Percentiles rank a stretch among this genome's conserved stretches.
These are phyloP conservation scores for Candida sphagnicola DNA, from an alignment of 805 yeast species.

Conservation along the genomic window DNA sequence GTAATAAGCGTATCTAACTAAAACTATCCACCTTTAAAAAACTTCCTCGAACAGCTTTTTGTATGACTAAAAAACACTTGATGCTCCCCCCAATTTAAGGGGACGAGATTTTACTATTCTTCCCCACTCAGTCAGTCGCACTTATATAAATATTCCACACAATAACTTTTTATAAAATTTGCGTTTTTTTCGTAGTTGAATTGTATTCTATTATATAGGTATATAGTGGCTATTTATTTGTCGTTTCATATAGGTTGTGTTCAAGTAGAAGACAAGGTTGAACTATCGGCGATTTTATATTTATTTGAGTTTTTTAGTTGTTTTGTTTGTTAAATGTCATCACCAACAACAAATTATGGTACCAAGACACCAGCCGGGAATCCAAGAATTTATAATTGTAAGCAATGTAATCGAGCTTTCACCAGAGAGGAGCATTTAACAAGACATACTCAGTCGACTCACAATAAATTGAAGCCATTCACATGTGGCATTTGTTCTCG, in stretches of 20 bases:
- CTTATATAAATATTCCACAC: constrained; percentile 1
- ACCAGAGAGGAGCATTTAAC: constrained; percentile 45
- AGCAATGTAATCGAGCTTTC: constrained; percentile 40
- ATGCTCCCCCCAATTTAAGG: neutral
- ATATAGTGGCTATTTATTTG: too few relatives aligned
- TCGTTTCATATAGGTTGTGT: too few relatives aligned
- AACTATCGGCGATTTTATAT: too few relatives aligned
- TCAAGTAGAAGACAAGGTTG: too few relatives aligned
- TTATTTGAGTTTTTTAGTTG: neutral
- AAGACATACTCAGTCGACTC: constrained; percentile 40
- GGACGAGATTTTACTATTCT: neutral
- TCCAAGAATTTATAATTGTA: constrained; percentile 38
- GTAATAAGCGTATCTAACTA: too few relatives aligned
- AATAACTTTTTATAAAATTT: too few relatives aligned
- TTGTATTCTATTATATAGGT: too few relatives aligned
- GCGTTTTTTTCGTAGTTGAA: too few relatives aligned
- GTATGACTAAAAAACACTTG: too few relatives aligned
- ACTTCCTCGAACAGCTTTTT: too few relatives aligned
- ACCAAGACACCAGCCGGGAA: constrained; percentile 43
- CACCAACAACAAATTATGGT: constrained; percentile 24
- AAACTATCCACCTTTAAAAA: too few relatives aligned
- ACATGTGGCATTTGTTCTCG: constrained; percentile 42
- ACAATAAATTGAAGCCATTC: constrained; percentile 42
- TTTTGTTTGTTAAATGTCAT: neutral
- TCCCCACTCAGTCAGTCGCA: constrained; percentile 1